Base-by-base conservation (phyloP, 139 green algal species). In the Chlorella vulgaris region DNA sequence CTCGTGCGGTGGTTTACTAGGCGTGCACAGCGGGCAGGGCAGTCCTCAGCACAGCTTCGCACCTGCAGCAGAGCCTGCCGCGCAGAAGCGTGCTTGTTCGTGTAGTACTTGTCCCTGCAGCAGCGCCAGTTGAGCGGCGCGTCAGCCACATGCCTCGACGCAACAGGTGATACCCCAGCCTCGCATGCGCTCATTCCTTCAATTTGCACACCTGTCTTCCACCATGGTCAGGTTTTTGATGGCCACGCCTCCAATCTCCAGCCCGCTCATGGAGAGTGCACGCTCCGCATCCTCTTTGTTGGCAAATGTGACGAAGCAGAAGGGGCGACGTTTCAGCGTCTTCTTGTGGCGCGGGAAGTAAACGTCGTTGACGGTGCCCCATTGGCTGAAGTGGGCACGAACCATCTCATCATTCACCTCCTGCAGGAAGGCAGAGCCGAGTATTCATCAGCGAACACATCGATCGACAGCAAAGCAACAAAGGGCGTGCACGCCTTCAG, bases 391-490 rank as follows among this genome's bases (percentile, higher is more conserved):
- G 63, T 89, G 85, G 6, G 63, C 33, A 10, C 68, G 74, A 24
- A 89, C 85, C n/a, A 85, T 62, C 39, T 84, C 77, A n/a, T 89
- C 85, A n/a, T 78, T 85, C n/a, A 81, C 85, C 40, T 88, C 84
- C 82, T 86, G 82, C 70, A 66, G 38, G 26, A 80, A 53, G 73
- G 38, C 29, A 7, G 39, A 6, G 43, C 10, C 61, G 21, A 69
- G 28, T 8, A 69, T 19, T 19, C n/a, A 69, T 15, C n/a, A 18
- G 28, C 18, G 61, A 18, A 69, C 28, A n/a, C n/a, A n/a, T n/a
- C n/a, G n/a, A n/a, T n/a, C n/a, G n/a, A n/a, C n/a, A n/a, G n/a
- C n/a, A n/a, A n/a, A n/a, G n/a, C n/a, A n/a, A n/a, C n/a, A n/a
- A n/a, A n/a, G n/a, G n/a, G n/a, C n/a, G n/a, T n/a, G n/a, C n/a